Evolutionary conservation across 805 yeast genomes (phyloP).

Genomic region (Ogataea methylovora): DNA sequence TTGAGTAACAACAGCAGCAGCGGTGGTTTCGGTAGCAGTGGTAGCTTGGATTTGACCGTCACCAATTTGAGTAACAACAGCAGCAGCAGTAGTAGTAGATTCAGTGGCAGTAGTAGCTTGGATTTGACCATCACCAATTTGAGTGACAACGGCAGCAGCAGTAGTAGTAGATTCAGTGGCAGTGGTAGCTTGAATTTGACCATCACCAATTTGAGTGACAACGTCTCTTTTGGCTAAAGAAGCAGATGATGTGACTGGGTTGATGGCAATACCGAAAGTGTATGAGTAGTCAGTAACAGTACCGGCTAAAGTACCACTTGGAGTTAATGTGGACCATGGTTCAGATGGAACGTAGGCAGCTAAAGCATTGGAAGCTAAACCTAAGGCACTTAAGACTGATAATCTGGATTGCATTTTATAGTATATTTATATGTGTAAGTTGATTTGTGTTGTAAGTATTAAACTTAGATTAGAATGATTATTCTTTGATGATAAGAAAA

Average conservation of each 20-base stretch:
- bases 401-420: slow-evolving; percentile 36
- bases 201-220: slow-evolving; percentile 33
- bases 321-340: slow-evolving; percentile 70
- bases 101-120: slow-evolving; percentile 39
- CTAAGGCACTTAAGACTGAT: slow-evolving; percentile 26
- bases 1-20: slow-evolving; percentile 40
- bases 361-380: slow-evolving; percentile 39
- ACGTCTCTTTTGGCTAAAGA: slow-evolving; percentile 24
- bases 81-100: too few species aligned
- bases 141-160: slow-evolving; percentile 37
- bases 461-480: too few species aligned
- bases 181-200: slow-evolving; percentile 32
- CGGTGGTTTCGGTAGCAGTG: slow-evolving; percentile 24
- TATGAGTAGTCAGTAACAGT: slow-evolving; percentile 49
- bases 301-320: slow-evolving; percentile 43
- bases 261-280: slow-evolving; percentile 64
- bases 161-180: slow-evolving; percentile 25
- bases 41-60: slow-evolving; percentile 39
- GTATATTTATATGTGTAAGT: not conserved
- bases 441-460: too few species aligned
- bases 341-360: slow-evolving; percentile 63
- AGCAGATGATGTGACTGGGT: too few species aligned
- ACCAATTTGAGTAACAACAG: slow-evolving; percentile 27
- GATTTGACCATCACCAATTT: slow-evolving; percentile 57
- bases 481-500: too few species aligned